Evolutionary conservation across 257 asterid genomes (phyloP).

Genomic region (Voacanga thouarsii): DNA sequence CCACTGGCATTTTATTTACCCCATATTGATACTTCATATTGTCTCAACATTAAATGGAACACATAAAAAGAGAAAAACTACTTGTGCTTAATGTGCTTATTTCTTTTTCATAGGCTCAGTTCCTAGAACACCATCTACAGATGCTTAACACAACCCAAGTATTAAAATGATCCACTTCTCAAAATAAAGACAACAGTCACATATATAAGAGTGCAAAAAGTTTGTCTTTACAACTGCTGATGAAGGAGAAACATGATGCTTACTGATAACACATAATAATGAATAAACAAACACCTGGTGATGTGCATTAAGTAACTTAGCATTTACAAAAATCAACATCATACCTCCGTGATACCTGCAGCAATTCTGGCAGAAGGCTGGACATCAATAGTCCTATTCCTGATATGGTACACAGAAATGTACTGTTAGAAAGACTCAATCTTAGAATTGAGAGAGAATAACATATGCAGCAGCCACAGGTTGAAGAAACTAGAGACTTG

Average conservation of each 20-base stretch:
- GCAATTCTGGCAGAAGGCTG: constrained; percentile 59
- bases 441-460: neutral
- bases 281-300: neutral
- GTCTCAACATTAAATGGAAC: neutral
- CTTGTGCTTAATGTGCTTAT: neutral
- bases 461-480: neutral
- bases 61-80: neutral
- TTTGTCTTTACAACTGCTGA: neutral
- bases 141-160: neutral
- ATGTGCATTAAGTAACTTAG: neutral
- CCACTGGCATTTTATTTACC: neutral
- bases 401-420: constrained; percentile 23
- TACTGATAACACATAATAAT: neutral
- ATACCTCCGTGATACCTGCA: constrained; percentile 75
- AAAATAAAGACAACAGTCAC: neutral
- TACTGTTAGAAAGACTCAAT: neutral
- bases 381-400: constrained; percentile 54
- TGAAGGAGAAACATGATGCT: neutral
- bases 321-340: constrained; percentile 1
- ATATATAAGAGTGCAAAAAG: neutral
- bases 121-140: neutral
- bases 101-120: neutral
- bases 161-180: neutral
- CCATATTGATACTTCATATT: neutral
- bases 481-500: neutral